Base-by-base conservation (phyloP, 2,329 filamentous ascomycete species). In the Alternaria conjuncta region DNA sequence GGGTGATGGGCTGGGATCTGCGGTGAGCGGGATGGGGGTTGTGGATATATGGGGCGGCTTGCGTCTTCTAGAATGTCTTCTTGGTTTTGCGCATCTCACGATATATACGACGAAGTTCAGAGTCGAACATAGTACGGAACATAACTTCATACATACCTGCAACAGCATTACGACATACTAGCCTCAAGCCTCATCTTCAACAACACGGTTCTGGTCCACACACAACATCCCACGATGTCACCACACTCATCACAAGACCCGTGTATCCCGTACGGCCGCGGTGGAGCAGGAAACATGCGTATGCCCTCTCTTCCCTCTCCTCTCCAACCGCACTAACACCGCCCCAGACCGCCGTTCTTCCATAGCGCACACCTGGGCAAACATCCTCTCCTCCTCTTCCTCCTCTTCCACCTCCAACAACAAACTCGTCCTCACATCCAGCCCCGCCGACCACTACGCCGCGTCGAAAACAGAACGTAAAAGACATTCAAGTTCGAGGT, bases 211-310 rank as follows among this genome's bases (percentile, higher is more conserved):
- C 7, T 25, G 23, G 23, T 23, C 5, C 5, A 5, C 5, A 23
- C 23, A 23, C 23, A 26, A 20, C 15, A 9, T 41, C 15, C 11
- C 9, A 43, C 9, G 15, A 32, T 50, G 46, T 26, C 56, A 53
- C 25, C 46, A 50, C 55, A 41, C 21, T 36, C 44, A 4, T 28
- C 46, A 30, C 18, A 30, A 51, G 59, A 67, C 30, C 41, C 58
- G 3, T 67, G 57, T 26, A 57, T 67, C 21, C 50, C 65, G 10
- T 67, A 67, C 18, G 65, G 65, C 10, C 65, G 65, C 7, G 65
- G 65, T 4, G 65, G 65, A 50, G 65, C 65, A 13, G 65, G 65
- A 21, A 67, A 67, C 21, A 67, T 67, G 61, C 65, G 65, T 65
- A 60, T 9, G 54, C 36, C 13, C 36, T 7, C 28, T 25, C 54